Evolutionary conservation across 1,139 yeast species (phyloP).

Genomic region (Candida tunisiensis): DNA sequence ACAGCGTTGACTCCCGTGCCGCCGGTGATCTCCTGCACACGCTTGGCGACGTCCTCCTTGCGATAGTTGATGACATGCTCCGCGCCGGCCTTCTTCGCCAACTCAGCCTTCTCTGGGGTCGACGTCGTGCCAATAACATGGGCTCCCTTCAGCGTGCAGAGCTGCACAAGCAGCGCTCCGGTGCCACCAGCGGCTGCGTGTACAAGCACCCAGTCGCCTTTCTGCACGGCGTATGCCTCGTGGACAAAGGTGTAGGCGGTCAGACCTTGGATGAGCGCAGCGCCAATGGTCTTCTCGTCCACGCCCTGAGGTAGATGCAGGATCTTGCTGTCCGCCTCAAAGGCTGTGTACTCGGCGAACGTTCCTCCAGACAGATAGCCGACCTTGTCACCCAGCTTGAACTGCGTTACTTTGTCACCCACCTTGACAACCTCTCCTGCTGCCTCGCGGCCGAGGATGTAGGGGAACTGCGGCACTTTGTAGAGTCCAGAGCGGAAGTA

Average conservation of each 20-base stretch:
- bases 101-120: constrained; percentile 31
- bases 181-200: constrained; percentile 97
- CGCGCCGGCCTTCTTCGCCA: constrained; percentile 59
- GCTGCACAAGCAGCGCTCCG: constrained; percentile 60
- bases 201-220: constrained; percentile 53
- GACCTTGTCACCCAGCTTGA: constrained; percentile 55
- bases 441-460: constrained; percentile 69
- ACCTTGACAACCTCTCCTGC: constrained; percentile 56
- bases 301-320: constrained; percentile 33
- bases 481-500: constrained; percentile 72
- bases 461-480: constrained; percentile 36
- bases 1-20: constrained; percentile 60
- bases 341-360: constrained; percentile 64
- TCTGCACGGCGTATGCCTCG: constrained; percentile 48
- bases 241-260: constrained; percentile 58
- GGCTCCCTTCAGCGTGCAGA: constrained; percentile 47
- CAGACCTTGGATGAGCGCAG: constrained; percentile 49
- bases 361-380: constrained; percentile 34
- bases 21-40: constrained; percentile 48
- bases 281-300: constrained; percentile 39
- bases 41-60: constrained; percentile 36
- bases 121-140: constrained; percentile 78
- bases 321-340: constrained; percentile 12
- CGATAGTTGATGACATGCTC: constrained; percentile 48
- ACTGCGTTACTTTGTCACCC: constrained; percentile 42